phyloP scores from a whole-genome alignment of 2,329 filamentous ascomycete species.

The Xylariales sp. region DNA sequence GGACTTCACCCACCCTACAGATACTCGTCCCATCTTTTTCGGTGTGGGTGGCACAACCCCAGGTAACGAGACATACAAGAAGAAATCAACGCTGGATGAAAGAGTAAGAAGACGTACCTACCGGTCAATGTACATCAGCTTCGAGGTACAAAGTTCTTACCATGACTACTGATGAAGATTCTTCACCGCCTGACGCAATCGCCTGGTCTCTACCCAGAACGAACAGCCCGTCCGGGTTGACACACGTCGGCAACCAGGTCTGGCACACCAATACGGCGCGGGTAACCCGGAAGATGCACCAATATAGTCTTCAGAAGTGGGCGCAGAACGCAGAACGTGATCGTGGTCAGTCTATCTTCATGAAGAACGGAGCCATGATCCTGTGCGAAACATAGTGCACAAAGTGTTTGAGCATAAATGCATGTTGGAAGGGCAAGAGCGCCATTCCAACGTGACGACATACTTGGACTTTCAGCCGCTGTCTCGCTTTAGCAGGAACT shows the following conservation, averaged over 20 bases:
- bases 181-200: slow-evolving; percentile 3
- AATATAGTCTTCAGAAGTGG: too few relatives aligned
- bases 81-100: too few relatives aligned
- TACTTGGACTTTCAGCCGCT: too few relatives aligned
- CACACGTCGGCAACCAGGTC: background rate
- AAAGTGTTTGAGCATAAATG: too few relatives aligned
- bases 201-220: background rate
- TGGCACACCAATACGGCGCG: background rate
- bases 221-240: background rate
- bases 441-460: background rate
- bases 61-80: too few relatives aligned
- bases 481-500: too few relatives aligned
- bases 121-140: background rate
- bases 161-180: background rate
- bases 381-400: background rate
- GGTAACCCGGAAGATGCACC: slow-evolving; percentile 1
- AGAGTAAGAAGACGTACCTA: too few relatives aligned
- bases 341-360: too few relatives aligned
- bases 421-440: too few relatives aligned
- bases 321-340: too few relatives aligned
- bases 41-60: too few relatives aligned
- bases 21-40: too few relatives aligned
- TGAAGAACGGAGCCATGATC: background rate
- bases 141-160: background rate
- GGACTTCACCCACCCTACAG: background rate